phyloP scores from a whole-genome alignment of 371 early-diverging fungal genomes.

The Mortierella sp. region DNA sequence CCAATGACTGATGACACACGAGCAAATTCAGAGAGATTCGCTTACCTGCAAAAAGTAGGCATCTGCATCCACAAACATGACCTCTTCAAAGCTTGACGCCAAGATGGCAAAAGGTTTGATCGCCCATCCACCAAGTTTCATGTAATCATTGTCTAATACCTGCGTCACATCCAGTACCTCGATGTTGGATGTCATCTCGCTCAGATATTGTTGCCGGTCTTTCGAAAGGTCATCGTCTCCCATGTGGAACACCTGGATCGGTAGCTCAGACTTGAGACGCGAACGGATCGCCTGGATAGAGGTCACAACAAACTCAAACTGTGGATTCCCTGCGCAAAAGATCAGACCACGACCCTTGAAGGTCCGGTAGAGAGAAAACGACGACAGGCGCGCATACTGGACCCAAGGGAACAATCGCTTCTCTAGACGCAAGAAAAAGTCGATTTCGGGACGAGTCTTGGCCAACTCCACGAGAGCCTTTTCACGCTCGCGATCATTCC shows the following conservation, averaged over 20 bases:
- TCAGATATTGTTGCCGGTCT: constrained; percentile 55
- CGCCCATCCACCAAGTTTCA: constrained; percentile 70
- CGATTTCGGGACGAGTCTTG: constrained; percentile 37
- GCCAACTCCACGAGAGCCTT: constrained; percentile 24
- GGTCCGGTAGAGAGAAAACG: constrained; percentile 31
- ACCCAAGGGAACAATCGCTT: constrained; percentile 40
- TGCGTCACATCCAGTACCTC: constrained; percentile 61
- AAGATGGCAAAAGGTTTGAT: constrained; percentile 76
- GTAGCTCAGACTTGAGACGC: constrained; percentile 66
- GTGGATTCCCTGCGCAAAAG: constrained; percentile 73
- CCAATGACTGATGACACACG: not conserved
- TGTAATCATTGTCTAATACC: constrained; percentile 60
- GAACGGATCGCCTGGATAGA: constrained; percentile 66
- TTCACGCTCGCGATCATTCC: constrained; percentile 24
- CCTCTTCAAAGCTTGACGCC: constrained; percentile 72
- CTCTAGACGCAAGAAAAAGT: constrained; percentile 36
- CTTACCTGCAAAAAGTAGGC: constrained; percentile 71
- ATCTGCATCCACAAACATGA: constrained; percentile 84
- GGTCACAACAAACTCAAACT: constrained; percentile 70
- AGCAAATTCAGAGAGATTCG: not conserved
- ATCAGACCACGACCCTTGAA: constrained; percentile 72
- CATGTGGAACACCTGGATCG: constrained; percentile 79
- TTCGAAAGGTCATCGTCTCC: constrained; percentile 67
- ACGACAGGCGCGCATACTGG: constrained; percentile 29
- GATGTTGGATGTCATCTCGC: constrained; percentile 57